Percentiles rank a stretch among this genome's conserved stretches.
Conservation (phyloP, 176 grass and related monocot species). For the Stipa capillata region DNA sequence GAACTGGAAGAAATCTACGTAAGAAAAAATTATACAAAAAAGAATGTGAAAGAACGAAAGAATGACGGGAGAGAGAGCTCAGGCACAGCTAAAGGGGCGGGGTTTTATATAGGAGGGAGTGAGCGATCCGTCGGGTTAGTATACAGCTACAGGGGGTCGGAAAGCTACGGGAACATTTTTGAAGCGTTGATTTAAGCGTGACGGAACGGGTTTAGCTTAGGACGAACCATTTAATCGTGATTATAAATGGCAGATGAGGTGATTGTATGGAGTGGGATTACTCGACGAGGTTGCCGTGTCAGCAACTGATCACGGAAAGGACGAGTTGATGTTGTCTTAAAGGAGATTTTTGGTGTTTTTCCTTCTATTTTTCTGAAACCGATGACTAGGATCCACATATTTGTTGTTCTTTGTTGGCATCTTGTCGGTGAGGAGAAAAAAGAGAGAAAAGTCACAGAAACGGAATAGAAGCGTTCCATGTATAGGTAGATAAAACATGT, state of each 20-base stretch:
- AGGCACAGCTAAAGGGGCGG: not conserved
- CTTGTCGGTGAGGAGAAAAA: not conserved
- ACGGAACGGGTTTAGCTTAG: not conserved
- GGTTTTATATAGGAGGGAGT: too few species aligned
- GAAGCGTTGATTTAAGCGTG: not conserved
- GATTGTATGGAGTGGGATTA: not conserved
- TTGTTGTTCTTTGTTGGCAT: not conserved
- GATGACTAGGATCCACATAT: constrained; percentile 19
- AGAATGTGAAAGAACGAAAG: not conserved
- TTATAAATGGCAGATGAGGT: not conserved
- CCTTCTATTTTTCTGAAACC: not conserved
- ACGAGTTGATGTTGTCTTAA: not conserved
- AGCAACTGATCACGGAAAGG: constrained; percentile 12
- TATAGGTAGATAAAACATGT: too few species aligned
- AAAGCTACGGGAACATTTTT: not conserved
- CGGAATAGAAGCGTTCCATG: too few species aligned
- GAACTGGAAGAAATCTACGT: not conserved
- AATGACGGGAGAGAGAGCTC: not conserved
- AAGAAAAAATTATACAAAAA: not conserved
- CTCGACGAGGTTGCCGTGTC: not conserved
- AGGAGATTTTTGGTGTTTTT: not conserved
- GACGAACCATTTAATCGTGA: not conserved
- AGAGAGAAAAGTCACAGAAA: too few species aligned
- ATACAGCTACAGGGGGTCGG: not conserved
- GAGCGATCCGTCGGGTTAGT: not conserved